Base-by-base conservation (phyloP, 805 yeast species). In the Nakazawaea wyomingensis region DNA sequence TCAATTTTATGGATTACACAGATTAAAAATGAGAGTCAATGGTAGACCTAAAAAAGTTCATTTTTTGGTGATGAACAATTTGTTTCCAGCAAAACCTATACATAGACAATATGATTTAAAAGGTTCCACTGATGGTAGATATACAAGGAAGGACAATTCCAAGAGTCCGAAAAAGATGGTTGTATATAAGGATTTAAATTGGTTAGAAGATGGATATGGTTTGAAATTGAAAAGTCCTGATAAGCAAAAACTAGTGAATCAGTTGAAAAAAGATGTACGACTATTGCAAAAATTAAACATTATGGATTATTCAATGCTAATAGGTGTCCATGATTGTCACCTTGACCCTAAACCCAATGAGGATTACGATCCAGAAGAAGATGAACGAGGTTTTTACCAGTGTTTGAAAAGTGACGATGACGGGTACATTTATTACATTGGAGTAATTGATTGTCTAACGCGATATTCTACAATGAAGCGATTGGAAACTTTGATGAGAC, bases 1-100 rank as follows among this genome's bases (percentile, higher is more conserved):
- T n/a, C 99, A 93, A 64, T 89, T 91, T 61, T 93, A 93, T 64
- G 99, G 99, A 0, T 70, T 93, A 41, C 98, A 93, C 60, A 70
- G 99, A 47, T 82, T 93, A 39, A 89, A 91, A 60, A 82, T 91
- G 78, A 72, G 75, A 4, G 76, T 74, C 33, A 53, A 54, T 6
- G 65, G 65, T 9, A 66, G 69, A 1, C 62, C 65, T 32, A 73
- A 89, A 43, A 90, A 86, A 58, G 86, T 93, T 31, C 95, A 93
- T 63, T 91, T 93, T 53, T 71, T 93, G 43, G 96, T 93, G 27
- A 93, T 93, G 99, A 93, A 93, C 68, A 93, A 93, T 57, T 72
- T 93, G 38, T 93, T 95, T 64, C 98, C 99, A 0, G 95, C 97
- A 5, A 87, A 86, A 38, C 93, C 85, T 49, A 81, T 91, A 43